Evolutionary conservation across 352 stramenopile genomes (phyloP).

Genomic region (Phytophthora podocarpi): DNA sequence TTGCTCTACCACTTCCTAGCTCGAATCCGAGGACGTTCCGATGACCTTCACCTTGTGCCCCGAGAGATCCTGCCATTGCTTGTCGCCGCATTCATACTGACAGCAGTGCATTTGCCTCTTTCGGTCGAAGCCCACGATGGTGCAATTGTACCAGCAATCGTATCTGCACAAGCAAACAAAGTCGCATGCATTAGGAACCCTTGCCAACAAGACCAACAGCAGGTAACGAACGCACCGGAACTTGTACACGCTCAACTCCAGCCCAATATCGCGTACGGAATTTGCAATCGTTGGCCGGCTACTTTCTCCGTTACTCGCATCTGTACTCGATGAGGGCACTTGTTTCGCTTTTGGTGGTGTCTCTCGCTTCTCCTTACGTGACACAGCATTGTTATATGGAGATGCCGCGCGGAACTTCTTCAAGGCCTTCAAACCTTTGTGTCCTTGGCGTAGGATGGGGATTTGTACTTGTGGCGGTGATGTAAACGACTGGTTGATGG

Average conservation of each 20-base stretch:
- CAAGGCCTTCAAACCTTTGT: constrained; percentile 68
- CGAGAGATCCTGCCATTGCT: constrained; percentile 75
- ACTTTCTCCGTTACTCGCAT: constrained; percentile 1
- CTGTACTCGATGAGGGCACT: constrained; percentile 1
- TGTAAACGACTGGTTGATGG: constrained; percentile 14
- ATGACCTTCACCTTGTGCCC: constrained; percentile 58
- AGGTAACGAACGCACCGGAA: constrained; percentile 42
- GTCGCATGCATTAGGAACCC: not conserved
- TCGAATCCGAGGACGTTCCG: constrained; percentile 26
- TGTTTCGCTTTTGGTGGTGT: constrained; percentile 14
- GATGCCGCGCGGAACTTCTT: constrained; percentile 66
- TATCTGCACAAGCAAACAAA: constrained; percentile 41
- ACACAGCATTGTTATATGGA: constrained; percentile 51
- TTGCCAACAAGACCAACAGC: not conserved
- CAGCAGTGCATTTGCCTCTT: constrained; percentile 80
- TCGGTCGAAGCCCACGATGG: constrained; percentile 69
- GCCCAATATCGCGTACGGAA: constrained; percentile 68
- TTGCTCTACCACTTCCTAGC: not conserved
- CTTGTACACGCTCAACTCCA: constrained; percentile 71
- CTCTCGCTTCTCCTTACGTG: constrained; percentile 29
- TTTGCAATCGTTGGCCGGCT: constrained; percentile 29
- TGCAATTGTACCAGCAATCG: constrained; percentile 86
- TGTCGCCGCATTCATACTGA: constrained; percentile 84
- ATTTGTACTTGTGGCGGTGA: constrained; percentile 12
- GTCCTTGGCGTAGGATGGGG: constrained; percentile 63